Conservation (phyloP, 768 basidiomycete genomes). For the Sistotremastrum suecicum region DNA sequence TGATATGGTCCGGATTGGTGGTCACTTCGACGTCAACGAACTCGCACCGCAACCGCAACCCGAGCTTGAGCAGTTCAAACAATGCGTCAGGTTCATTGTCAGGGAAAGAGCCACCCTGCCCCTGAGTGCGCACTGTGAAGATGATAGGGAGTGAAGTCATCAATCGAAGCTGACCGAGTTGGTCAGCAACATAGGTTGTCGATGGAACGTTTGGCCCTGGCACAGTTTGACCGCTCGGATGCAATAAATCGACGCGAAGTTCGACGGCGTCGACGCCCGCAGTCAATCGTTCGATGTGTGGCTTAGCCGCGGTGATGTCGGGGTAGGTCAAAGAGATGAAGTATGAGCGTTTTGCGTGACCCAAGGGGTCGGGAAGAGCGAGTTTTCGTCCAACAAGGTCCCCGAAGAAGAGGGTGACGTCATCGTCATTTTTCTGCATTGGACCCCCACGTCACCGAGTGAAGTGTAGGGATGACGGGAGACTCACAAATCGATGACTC, state of each 20-base stretch:
- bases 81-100: slow-evolving; percentile 59
- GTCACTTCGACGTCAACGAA: slow-evolving; percentile 87
- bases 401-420: slow-evolving; percentile 75
- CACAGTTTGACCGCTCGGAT: slow-evolving; percentile 28
- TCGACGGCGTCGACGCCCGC: slow-evolving; percentile 87
- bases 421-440: slow-evolving; percentile 32
- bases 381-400: slow-evolving; percentile 65
- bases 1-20: slow-evolving; percentile 49
- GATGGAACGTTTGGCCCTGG: slow-evolving; percentile 47
- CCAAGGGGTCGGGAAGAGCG: slow-evolving; percentile 47
- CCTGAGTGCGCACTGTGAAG: slow-evolving; percentile 76
- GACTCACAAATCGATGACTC: slow-evolving; percentile 74
- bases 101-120: slow-evolving; percentile 88
- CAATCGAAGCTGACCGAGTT: slow-evolving; percentile 67
- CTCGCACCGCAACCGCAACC: slow-evolving; percentile 72
- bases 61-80: slow-evolving; percentile 63
- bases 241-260: slow-evolving; percentile 84
- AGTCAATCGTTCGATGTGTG: slow-evolving; percentile 55
- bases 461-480: slow-evolving; percentile 22
- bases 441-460: slow-evolving; percentile 7
- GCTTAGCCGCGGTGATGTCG: slow-evolving; percentile 58
- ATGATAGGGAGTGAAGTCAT: slow-evolving; percentile 74
- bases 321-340: slow-evolving; percentile 92
- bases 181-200: slow-evolving; percentile 58
- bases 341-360: slow-evolving; percentile 54